These are phyloP conservation scores for Clavulina sp. DNA, from an alignment of 768 basidiomycete genomes.

Conservation along the genomic window DNA sequence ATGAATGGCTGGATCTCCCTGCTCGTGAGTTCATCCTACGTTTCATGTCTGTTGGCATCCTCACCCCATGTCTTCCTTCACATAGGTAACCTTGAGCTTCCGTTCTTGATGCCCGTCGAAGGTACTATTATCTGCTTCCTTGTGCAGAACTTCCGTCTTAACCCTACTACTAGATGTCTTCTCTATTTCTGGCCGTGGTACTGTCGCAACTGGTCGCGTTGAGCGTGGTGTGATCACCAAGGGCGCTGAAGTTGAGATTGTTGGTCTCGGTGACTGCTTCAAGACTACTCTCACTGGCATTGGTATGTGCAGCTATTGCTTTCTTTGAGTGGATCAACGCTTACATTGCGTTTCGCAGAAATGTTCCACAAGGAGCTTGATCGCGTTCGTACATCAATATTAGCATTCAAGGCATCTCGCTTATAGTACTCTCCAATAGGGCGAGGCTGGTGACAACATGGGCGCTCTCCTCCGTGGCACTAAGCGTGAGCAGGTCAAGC, in stretches of 20 bases:
- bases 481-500: constrained; percentile 88
- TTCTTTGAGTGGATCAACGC: constrained; percentile 4
- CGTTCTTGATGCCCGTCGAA: constrained; percentile 92
- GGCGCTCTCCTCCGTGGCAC: constrained; percentile 90
- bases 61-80: neutral
- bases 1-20: constrained; percentile 89
- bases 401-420: neutral
- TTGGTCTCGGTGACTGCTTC: constrained; percentile 63
- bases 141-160: no score
- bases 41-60: neutral
- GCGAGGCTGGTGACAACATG: constrained; percentile 99
- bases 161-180: constrained; percentile 45
- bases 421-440: constrained; percentile 25
- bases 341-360: constrained; percentile 30
- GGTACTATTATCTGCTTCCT: constrained; percentile 24
- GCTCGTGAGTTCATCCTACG: constrained; percentile 38
- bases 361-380: constrained; percentile 99
- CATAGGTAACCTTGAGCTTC: constrained; percentile 87
- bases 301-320: constrained; percentile 28
- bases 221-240: constrained; percentile 86
- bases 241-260: constrained; percentile 82
- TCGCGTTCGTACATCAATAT: constrained; percentile 33
- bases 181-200: constrained; percentile 96
- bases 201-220: constrained; percentile 88
- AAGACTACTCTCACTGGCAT: constrained; percentile 95